These are phyloP conservation scores for Paracorniculantispora psalliotae DNA, from an alignment of 2,329 filamentous ascomycete species.

Conservation along the genomic window DNA sequence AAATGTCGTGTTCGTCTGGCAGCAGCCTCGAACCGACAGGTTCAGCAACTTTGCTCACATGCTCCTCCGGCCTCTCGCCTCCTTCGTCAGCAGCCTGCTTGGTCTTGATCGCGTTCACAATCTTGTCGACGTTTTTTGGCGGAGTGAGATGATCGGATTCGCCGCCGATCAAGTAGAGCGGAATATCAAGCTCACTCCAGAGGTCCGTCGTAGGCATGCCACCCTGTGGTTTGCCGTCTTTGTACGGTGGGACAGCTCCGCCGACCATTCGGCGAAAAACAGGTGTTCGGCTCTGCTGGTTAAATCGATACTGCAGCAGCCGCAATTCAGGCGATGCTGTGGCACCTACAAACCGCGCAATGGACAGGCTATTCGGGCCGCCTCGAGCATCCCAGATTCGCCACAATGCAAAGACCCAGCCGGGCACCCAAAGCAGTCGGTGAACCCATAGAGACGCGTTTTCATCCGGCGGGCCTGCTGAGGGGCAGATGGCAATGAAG, in stretches of 20 bases:
- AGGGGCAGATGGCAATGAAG: slow-evolving; percentile 76
- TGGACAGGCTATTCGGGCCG: slow-evolving; percentile 71
- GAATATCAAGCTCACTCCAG: slow-evolving; percentile 69
- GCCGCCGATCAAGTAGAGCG: slow-evolving; percentile 74
- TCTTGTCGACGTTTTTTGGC: slow-evolving; percentile 64
- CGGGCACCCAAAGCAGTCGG: slow-evolving; percentile 63
- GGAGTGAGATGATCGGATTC: slow-evolving; percentile 72
- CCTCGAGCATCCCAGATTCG: slow-evolving; percentile 74
- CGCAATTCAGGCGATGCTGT: slow-evolving; percentile 62
- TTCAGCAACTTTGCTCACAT: slow-evolving; percentile 12
- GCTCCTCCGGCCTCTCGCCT: neutral
- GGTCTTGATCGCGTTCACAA: slow-evolving; percentile 41
- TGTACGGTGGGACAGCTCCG: slow-evolving; percentile 61
- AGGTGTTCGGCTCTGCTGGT: slow-evolving; percentile 74
- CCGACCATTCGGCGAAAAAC: slow-evolving; percentile 79
- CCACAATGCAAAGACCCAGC: slow-evolving; percentile 69
- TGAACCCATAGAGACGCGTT: slow-evolving; percentile 40
- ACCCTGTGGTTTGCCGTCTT: slow-evolving; percentile 46
- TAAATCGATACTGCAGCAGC: slow-evolving; percentile 67
- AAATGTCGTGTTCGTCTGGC: slow-evolving; percentile 24
- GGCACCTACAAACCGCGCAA: slow-evolving; percentile 68
- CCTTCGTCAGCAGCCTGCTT: slow-evolving; percentile 8
- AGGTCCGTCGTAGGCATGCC: slow-evolving; percentile 64
- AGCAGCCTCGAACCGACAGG: slow-evolving; percentile 1
- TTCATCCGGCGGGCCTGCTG: slow-evolving; percentile 57